These are phyloP conservation scores for Globisporangium uncinulatum DNA, from an alignment of 352 stramenopile genomes.

Conservation along the genomic window DNA sequence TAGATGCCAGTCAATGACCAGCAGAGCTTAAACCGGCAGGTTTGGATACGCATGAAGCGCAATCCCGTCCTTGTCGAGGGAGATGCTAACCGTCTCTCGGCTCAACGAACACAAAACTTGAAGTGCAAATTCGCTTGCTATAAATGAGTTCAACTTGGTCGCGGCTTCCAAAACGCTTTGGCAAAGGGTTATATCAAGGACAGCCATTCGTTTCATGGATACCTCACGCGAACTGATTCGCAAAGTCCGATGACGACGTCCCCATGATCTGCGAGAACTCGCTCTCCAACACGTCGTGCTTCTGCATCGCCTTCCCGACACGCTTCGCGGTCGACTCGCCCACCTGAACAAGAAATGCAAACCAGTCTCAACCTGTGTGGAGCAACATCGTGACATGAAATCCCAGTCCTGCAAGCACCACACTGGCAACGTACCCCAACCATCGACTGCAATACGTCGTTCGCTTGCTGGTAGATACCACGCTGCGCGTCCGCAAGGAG, in stretches of 20 bases:
- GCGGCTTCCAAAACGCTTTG: conserved; percentile 27
- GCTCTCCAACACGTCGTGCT: conserved; percentile 11
- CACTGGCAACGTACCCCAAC: conserved; percentile 10
- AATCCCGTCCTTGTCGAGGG: conserved; percentile 93
- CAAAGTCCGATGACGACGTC: conserved; percentile 1
- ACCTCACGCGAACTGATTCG: background rate
- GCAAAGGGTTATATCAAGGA: background rate
- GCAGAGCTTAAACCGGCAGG: conserved; percentile 86
- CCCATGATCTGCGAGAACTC: conserved; percentile 20
- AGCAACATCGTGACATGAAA: no score
- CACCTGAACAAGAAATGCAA: background rate
- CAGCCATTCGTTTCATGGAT: background rate
- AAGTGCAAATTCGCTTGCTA: background rate
- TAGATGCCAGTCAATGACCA: conserved; percentile 38
- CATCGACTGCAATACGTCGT: conserved; percentile 25
- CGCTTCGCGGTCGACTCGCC: conserved; percentile 21
- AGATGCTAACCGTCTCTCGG: conserved; percentile 94
- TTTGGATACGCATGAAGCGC: conserved; percentile 71
- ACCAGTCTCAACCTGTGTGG: no score
- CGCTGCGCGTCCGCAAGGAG: conserved; percentile 19
- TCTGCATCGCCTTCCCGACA: conserved; percentile 28
- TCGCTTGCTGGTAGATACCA: conserved; percentile 17
- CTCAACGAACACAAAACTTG: conserved; percentile 84
- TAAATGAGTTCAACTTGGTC: conserved; percentile 16
- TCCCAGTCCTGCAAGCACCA: background rate